Conservation (phyloP, 78 protist species). For the Corallochytrium limacisporum region DNA sequence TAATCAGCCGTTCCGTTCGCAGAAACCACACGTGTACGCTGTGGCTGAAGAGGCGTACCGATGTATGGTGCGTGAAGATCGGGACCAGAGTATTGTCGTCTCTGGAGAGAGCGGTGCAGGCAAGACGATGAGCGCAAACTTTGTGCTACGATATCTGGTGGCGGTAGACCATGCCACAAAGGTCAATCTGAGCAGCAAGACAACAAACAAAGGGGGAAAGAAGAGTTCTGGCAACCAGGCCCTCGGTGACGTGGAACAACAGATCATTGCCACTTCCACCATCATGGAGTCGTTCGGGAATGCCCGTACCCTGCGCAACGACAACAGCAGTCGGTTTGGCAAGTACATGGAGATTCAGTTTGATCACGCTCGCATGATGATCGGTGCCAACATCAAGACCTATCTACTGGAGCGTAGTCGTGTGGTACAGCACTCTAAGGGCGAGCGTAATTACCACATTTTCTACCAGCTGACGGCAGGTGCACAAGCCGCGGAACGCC, state of each 20-base stretch:
- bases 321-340: slow-evolving; percentile 58
- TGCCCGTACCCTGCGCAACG: slow-evolving; percentile 66
- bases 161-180: slow-evolving; percentile 20
- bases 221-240: not conserved
- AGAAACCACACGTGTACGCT: slow-evolving; percentile 46
- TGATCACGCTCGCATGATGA: not conserved
- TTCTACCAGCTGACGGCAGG: slow-evolving; percentile 24
- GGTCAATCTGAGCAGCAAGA: not conserved
- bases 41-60: slow-evolving; percentile 54
- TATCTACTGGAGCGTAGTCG: slow-evolving; percentile 25
- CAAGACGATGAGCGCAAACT: slow-evolving; percentile 22
- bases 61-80: slow-evolving; percentile 6
- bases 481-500: too few relatives aligned
- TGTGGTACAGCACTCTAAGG: slow-evolving; percentile 30
- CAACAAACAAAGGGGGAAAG: not conserved
- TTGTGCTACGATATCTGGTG: not conserved
- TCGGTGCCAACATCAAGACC: slow-evolving; percentile 9
- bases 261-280: slow-evolving; percentile 41
- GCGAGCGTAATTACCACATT: slow-evolving; percentile 1
- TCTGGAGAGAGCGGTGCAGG: slow-evolving; percentile 68
- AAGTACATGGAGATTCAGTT: slow-evolving; percentile 20
- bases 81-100: slow-evolving; percentile 16
- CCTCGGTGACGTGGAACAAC: slow-evolving; percentile 23
- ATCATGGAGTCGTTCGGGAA: slow-evolving; percentile 76
- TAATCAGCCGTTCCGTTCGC: slow-evolving; percentile 24